Evolutionary conservation across 805 yeast species (phyloP), one percentile per base, ranked within the genome.

Genomic region (Saccharomyces kudriavzevii): DNA sequence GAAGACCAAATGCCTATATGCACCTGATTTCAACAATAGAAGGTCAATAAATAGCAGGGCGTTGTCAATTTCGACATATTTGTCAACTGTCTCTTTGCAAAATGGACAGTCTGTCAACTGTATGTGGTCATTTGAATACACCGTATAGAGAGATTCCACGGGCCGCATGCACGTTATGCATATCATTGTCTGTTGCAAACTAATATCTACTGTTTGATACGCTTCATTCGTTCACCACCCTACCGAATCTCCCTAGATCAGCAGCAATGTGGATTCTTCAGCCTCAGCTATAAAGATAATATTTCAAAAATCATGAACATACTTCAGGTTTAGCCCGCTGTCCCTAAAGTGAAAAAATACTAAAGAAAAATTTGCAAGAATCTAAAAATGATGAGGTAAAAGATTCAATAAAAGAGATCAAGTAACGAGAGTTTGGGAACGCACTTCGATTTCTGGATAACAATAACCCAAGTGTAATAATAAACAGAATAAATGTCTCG

Each of bases 31-130:
- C 60, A 94, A 71, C 11, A 94, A 77, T 52, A 94, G 71, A 47
- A 92, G 76, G 63, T 94, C 98, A 24, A 94, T 83, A 65, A 89
- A 87, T 22, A 92, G 73, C 1, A 94, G 73, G 6, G 92, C 95
- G 53, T 82, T 79, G 67, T 94, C 99, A 58, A 82, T 85, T 67
- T 94, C 99, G 29, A 92, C 84, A 70, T 94, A 94, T 65, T 87
- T 85, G 69, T 94, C 99, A 2, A 90, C 96, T 24, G 87, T 82
- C 50, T 77, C 74, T 29, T 80, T 77, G 67, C 99, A 94, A 28
- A 71, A 67, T 2, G 80, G 71, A 64, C 98, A 94, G 30, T 83
- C 83, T 0, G 96, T 84, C 40, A 89, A 77, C 58, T 87, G 82
- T 49, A 92, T 88, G 61, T 89, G 90, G 48, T 84, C 82, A 54